A percentile compares a stretch with the other conserved stretches of the same genome.
Evolutionary conservation across 805 yeast species (phyloP).

Genomic region (Candida cerambycidarum): DNA sequence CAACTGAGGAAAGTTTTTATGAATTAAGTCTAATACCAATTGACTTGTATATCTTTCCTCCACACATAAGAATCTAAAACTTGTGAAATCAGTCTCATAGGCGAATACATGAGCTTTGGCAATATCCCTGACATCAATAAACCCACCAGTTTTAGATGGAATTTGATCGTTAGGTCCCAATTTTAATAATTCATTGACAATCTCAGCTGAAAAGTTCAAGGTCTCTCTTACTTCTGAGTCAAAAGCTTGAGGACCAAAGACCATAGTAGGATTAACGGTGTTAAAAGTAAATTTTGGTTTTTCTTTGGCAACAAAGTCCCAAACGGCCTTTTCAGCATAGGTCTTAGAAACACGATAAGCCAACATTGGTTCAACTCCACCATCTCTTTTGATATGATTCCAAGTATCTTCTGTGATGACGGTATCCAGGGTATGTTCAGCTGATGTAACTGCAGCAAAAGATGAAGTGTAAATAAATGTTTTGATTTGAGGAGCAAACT

Average conservation of each 20-base stretch:
- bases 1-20: slow-evolving; percentile 23
- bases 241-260: slow-evolving; percentile 54
- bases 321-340: slow-evolving; percentile 56
- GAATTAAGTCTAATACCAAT: slow-evolving; percentile 21
- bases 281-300: slow-evolving; percentile 38
- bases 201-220: slow-evolving; percentile 27
- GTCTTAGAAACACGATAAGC: slow-evolving; percentile 49
- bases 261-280: slow-evolving; percentile 44
- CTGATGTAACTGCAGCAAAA: slow-evolving; percentile 6
- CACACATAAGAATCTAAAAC: slow-evolving; percentile 7
- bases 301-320: slow-evolving; percentile 45
- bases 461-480: slow-evolving; percentile 56
- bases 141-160: slow-evolving; percentile 18
- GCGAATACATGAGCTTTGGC: slow-evolving; percentile 58
- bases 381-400: slow-evolving; percentile 22
- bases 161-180: slow-evolving; percentile 19
- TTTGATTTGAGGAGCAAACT: slow-evolving; percentile 41
- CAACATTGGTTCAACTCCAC: slow-evolving; percentile 16
- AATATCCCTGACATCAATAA: slow-evolving; percentile 61
- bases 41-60: slow-evolving; percentile 17
- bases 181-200: slow-evolving; percentile 27
- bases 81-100: slow-evolving; percentile 29
- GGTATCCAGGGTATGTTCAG: slow-evolving; percentile 6
- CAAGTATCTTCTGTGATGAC: slow-evolving; percentile 32
- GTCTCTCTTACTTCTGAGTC: slow-evolving; percentile 27